Percentiles rank a stretch among this genome's conserved stretches.
phyloP scores from a whole-genome alignment of 257 asterid species.

The Penstemon eatonii region DNA sequence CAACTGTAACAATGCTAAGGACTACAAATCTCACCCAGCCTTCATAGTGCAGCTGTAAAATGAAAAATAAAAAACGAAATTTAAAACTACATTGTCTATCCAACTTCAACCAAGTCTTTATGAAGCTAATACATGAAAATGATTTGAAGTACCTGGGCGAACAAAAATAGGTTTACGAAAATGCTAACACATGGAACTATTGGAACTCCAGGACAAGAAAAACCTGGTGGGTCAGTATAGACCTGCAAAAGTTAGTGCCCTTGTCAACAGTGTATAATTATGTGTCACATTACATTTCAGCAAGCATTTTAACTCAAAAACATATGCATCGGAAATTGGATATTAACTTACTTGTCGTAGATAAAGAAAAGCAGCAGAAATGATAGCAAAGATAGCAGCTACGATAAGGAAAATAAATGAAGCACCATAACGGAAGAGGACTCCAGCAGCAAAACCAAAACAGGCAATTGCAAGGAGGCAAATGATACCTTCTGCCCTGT shows the following conservation, averaged over 20 bases:
- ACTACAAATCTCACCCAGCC: constrained; percentile 90
- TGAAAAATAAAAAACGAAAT: constrained; percentile 12
- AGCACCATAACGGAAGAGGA: constrained; percentile 64
- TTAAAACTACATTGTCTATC: constrained; percentile 2
- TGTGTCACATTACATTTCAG: neutral
- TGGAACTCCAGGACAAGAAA: constrained; percentile 97
- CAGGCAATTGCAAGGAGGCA: constrained; percentile 65
- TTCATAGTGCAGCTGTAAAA: constrained; percentile 84
- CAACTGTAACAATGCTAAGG: constrained; percentile 65
- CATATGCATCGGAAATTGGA: neutral
- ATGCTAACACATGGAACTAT: constrained; percentile 75
- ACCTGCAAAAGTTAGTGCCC: constrained; percentile 41
- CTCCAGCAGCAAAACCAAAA: constrained; percentile 79
- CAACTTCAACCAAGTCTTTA: constrained; percentile 10
- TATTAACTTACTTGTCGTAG: constrained; percentile 68
- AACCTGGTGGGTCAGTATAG: constrained; percentile 61
- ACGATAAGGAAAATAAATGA: constrained; percentile 56
- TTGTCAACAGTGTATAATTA: neutral
- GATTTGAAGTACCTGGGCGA: constrained; percentile 75
- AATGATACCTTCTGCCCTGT: constrained; percentile 63
- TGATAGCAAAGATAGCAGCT: constrained; percentile 52
- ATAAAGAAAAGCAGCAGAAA: constrained; percentile 58
- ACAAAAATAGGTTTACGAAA: constrained; percentile 76
- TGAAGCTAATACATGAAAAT: constrained; percentile 20
- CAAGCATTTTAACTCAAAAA: constrained; percentile 6